phyloP scores from a whole-genome alignment of 306 rosid genomes.

The Albizia julibrissin region DNA sequence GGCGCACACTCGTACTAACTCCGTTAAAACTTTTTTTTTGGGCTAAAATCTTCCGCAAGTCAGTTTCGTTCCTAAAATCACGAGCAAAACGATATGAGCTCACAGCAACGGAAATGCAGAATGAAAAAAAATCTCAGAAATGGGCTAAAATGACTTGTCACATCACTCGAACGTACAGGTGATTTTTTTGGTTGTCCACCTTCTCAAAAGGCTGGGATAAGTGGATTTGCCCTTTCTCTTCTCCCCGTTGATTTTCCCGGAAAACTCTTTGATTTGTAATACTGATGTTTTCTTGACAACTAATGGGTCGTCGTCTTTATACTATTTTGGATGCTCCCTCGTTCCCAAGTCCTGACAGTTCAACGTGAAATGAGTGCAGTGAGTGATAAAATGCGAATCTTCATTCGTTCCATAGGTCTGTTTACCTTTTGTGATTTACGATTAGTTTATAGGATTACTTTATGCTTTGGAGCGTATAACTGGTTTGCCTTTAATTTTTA shows the following conservation, averaged over 20 bases:
- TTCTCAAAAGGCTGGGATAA: background rate
- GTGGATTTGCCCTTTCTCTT: background rate
- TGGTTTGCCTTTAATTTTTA: constrained; percentile 1
- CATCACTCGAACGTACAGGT: background rate
- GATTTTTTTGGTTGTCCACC: background rate
- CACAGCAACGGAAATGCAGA: constrained; percentile 1
- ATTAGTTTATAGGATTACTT: background rate
- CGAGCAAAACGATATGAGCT: background rate
- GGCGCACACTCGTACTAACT: background rate
- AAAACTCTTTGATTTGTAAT: constrained; percentile 8
- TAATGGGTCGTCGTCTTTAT: background rate
- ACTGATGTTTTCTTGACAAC: background rate
- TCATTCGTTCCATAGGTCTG: background rate
- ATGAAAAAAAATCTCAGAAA: constrained; percentile 8
- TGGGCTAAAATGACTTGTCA: background rate
- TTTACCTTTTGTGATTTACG: background rate
- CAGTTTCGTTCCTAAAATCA: background rate
- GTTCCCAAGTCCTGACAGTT: background rate
- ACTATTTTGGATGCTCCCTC: background rate
- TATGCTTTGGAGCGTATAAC: background rate
- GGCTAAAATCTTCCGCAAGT: background rate
- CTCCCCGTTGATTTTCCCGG: background rate
- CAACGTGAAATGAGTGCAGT: constrained; percentile 35
- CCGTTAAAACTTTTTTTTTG: background rate
- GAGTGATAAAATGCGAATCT: background rate